Evolutionary conservation across 192 early-diverging fungal genomes (phyloP).

Genomic region (Coemansia sp.): DNA sequence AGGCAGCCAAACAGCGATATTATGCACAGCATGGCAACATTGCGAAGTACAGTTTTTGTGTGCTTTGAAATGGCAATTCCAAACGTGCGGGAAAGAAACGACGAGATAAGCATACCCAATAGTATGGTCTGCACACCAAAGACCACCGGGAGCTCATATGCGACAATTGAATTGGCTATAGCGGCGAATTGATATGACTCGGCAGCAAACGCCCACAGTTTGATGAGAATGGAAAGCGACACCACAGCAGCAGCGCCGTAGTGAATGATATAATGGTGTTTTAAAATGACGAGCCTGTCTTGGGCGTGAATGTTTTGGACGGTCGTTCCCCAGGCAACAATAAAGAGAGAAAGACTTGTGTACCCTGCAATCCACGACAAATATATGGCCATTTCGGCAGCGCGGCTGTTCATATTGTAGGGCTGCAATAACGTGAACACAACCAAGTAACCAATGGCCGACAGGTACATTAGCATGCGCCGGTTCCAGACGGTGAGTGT

Average conservation of each 20-base stretch:
- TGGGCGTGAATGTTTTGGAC: conserved; percentile 19
- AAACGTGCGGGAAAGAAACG: conserved; percentile 25
- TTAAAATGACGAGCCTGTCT: neutral
- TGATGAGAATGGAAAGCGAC: conserved; percentile 18
- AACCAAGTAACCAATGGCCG: conserved; percentile 26
- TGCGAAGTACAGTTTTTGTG: conserved; percentile 22
- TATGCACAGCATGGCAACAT: conserved; percentile 16
- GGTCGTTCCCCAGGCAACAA: conserved; percentile 29
- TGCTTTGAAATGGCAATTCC: conserved; percentile 32
- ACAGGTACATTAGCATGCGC: conserved; percentile 40
- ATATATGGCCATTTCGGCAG: conserved; percentile 20
- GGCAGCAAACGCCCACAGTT: conserved; percentile 33
- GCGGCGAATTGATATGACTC: conserved; percentile 24
- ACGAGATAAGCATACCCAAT: conserved; percentile 14
- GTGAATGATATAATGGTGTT: conserved; percentile 2
- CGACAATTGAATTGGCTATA: conserved; percentile 3
- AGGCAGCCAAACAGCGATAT: conserved; percentile 23
- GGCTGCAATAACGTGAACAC: conserved; percentile 36
- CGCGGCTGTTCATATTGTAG: conserved; percentile 14
- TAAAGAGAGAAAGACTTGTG: conserved; percentile 26
- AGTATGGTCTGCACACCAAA: conserved; percentile 19
- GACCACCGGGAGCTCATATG: conserved; percentile 19
- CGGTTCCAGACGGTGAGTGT: conserved; percentile 27
- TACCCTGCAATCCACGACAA: conserved; percentile 40
- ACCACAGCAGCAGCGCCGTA: conserved; percentile 10